phyloP scores from a whole-genome alignment of 208 protist species.

The Trichomonas tenax region DNA sequence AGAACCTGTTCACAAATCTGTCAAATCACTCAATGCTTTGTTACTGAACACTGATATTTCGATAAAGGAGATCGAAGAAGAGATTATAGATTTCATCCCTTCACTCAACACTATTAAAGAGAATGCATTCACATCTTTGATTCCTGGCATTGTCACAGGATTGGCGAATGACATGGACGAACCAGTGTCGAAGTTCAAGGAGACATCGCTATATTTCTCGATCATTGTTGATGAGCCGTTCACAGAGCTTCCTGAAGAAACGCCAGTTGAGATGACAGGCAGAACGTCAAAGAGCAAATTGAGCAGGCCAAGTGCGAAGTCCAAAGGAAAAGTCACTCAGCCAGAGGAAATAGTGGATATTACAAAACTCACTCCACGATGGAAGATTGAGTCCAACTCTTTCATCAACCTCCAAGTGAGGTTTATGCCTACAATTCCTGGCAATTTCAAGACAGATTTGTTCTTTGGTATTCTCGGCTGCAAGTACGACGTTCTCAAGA shows the following conservation, averaged over 20 bases:
- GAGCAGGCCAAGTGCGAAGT: background rate
- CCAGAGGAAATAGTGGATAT: background rate
- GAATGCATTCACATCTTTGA: background rate
- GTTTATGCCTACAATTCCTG: background rate
- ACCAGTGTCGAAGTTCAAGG: background rate
- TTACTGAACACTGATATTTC: background rate
- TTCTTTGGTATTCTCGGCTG: background rate
- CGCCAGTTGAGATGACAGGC: background rate
- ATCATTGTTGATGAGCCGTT: background rate
- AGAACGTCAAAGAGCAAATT: background rate
- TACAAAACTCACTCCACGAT: background rate
- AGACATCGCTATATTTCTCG: background rate
- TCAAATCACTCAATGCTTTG: background rate
- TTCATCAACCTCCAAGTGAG: background rate
- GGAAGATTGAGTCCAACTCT: background rate
- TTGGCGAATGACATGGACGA: background rate
- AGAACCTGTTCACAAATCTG: background rate
- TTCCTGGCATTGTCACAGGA: background rate
- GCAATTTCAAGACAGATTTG: background rate
- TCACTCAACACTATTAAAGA: background rate
- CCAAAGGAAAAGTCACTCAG: background rate
- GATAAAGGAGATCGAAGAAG: background rate
- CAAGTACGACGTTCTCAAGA: background rate
- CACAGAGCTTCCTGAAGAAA: background rate
- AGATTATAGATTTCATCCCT: background rate